Conservation (phyloP, 23 red algal species). For the Agarophyton chilense region DNA sequence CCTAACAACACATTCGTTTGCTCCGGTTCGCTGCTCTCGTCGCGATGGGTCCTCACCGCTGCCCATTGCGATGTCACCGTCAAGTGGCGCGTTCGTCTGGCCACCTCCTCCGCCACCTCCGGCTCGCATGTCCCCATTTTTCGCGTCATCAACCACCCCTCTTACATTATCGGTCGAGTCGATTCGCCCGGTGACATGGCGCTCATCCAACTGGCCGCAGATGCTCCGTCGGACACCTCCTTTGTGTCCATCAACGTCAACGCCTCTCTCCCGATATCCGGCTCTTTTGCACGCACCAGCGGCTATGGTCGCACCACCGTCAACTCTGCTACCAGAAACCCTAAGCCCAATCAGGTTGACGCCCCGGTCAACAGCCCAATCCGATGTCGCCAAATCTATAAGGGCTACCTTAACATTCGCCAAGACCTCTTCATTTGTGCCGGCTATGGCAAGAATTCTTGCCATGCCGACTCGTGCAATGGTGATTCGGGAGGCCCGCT, state of each 20-base stretch:
- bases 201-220: slow-evolving; percentile 8
- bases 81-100: background rate
- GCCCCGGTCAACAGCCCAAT: slow-evolving; percentile 25
- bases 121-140: slow-evolving; percentile 1
- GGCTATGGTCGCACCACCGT: slow-evolving; percentile 47
- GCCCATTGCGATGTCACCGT: slow-evolving; percentile 43
- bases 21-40: slow-evolving; percentile 44
- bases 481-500: slow-evolving; percentile 45
- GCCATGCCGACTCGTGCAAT: slow-evolving; percentile 30
- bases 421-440: slow-evolving; percentile 23
- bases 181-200: slow-evolving; percentile 51
- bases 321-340: background rate
- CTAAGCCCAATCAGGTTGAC: slow-evolving; percentile 46
- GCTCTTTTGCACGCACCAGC: slow-evolving; percentile 18
- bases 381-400: slow-evolving; percentile 1
- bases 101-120: background rate
- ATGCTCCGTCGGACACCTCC: slow-evolving; percentile 8
- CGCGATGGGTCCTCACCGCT: slow-evolving; percentile 48
- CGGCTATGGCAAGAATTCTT: slow-evolving; percentile 26
- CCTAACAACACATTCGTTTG: slow-evolving; percentile 39
- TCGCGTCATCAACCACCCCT: slow-evolving; percentile 32
- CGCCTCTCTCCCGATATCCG: background rate
- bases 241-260: slow-evolving; percentile 39
- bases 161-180: background rate
- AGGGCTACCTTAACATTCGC: slow-evolving; percentile 12